These are phyloP conservation scores for Hanseniaspora uvarum DNA, from an alignment of 1,139 yeast genomes.

Conservation along the genomic window DNA sequence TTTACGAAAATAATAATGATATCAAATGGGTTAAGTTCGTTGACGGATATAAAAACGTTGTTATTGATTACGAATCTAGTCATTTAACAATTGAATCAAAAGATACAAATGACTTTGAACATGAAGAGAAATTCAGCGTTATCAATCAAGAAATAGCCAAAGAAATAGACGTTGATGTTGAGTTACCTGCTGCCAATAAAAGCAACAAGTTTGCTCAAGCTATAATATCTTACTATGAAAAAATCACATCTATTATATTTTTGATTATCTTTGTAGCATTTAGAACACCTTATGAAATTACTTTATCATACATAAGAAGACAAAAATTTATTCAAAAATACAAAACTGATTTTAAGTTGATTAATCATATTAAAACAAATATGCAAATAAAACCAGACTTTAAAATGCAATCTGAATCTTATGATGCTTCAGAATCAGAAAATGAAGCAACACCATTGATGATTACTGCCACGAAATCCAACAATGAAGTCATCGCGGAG, in stretches of 20 bases:
- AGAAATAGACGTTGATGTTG: conserved; percentile 31
- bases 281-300: conserved; percentile 11
- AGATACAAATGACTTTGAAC: conserved; percentile 21
- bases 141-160: conserved; percentile 32
- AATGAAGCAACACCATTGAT: conserved; percentile 1
- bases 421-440: neutral
- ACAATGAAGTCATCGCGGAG: conserved; percentile 7
- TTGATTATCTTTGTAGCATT: conserved; percentile 1
- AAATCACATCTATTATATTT: neutral
- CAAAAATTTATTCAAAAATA: neutral
- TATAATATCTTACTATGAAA: neutral
- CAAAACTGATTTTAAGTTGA: conserved; percentile 9
- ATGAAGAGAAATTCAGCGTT: conserved; percentile 21
- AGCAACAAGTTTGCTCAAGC: neutral
- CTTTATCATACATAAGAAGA: conserved; percentile 12
- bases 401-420: neutral
- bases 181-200: neutral
- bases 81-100: conserved; percentile 16
- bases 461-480: conserved; percentile 3
- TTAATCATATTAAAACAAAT: conserved; percentile 8
- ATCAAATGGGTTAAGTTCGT: conserved; percentile 19
- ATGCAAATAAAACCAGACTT: neutral
- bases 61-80: conserved; percentile 15
- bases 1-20: conserved; percentile 24
- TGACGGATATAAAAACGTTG: neutral